These are phyloP conservation scores for Lepidium didymum DNA, from an alignment of 345 rosid genomes.

Conservation along the genomic window DNA sequence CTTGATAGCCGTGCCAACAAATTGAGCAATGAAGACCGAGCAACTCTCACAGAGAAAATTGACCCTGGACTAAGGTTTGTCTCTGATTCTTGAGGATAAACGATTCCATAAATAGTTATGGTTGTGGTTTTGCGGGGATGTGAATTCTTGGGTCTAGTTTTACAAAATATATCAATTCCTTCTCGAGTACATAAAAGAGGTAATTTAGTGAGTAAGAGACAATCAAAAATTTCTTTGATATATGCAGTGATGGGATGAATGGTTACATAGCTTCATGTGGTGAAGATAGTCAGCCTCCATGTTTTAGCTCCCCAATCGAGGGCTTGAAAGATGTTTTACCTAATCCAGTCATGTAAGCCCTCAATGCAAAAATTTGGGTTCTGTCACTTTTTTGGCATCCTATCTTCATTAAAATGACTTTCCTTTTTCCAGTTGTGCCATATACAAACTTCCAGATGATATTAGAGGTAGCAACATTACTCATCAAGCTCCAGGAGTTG, in stretches of 20 bases:
- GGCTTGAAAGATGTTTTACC: constrained; percentile 81
- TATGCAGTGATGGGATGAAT: constrained; percentile 94
- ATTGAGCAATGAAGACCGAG: constrained; percentile 36
- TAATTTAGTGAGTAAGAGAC: not conserved
- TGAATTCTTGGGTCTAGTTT: not conserved
- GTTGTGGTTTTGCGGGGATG: not conserved
- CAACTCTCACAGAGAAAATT: constrained; percentile 42
- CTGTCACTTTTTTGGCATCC: not conserved
- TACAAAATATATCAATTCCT: not conserved
- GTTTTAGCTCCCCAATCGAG: constrained; percentile 67
- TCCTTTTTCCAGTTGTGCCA: constrained; percentile 50
- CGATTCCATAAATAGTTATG: not conserved
- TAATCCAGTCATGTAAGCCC: constrained; percentile 84
- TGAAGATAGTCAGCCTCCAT: constrained; percentile 69
- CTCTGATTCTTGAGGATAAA: constrained; percentile 5
- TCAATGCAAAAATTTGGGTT: not conserved
- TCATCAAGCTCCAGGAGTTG: constrained; percentile 54
- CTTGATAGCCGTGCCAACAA: constrained; percentile 57
- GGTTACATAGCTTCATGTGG: constrained; percentile 79
- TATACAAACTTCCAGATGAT: constrained; percentile 74
- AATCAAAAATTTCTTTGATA: not conserved
- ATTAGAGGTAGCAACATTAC: constrained; percentile 56
- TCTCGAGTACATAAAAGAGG: not conserved
- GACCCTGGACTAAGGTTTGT: constrained; percentile 76
- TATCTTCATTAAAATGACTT: not conserved